These are phyloP conservation scores for Hordeum pubiflorum DNA, from an alignment of 202 grass and related monocot species.

Conservation along the genomic window DNA sequence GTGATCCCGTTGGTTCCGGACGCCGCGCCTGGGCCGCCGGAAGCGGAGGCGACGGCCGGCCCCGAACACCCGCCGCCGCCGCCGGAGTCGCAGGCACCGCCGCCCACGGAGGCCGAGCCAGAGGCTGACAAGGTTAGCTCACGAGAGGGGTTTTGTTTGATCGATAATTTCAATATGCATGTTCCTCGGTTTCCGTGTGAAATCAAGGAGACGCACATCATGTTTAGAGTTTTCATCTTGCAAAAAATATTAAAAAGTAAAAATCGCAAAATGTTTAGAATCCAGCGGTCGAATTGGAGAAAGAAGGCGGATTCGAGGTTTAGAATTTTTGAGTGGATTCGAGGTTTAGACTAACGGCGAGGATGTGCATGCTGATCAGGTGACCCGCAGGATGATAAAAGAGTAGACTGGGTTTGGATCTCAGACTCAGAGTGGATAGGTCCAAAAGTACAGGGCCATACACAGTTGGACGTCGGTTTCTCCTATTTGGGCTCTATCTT, in stretches of 20 bases:
- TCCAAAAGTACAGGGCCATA: background rate
- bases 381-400: background rate
- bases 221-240: background rate
- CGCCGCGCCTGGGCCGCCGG: background rate
- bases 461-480: background rate
- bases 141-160: background rate
- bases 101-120: background rate
- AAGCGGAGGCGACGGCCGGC: background rate
- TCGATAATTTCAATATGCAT: background rate
- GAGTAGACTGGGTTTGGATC: conserved; percentile 22
- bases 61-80: background rate
- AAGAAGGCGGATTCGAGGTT: background rate
- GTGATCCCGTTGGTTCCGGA: conserved; percentile 39
- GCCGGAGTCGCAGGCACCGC: background rate
- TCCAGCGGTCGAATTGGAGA: background rate
- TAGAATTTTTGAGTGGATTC: background rate
- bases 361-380: background rate
- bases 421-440: background rate
- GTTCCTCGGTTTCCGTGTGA: background rate
- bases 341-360: background rate
- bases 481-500: background rate
- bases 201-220: background rate
- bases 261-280: background rate
- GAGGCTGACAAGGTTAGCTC: conserved; percentile 32
- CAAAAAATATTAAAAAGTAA: background rate